Evolutionary conservation across 305 asterid species (phyloP).

Genomic region (Withania somnifera): DNA sequence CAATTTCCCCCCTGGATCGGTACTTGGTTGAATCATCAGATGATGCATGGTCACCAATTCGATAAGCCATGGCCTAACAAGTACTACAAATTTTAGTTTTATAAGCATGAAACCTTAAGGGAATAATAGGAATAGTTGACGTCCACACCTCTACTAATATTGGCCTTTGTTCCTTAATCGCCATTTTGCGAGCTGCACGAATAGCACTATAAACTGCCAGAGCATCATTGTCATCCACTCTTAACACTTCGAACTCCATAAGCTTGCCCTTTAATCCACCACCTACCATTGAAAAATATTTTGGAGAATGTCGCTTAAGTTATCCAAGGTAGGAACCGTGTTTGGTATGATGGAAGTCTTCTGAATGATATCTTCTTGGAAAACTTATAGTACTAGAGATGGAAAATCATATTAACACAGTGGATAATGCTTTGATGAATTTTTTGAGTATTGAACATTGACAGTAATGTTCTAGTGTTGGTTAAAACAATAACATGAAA

Average conservation of each 20-base stretch:
- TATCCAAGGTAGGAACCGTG: too few relatives aligned
- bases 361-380: too few relatives aligned
- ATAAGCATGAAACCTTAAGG: background rate
- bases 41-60: constrained; percentile 93
- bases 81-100: too few relatives aligned
- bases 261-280: constrained; percentile 84
- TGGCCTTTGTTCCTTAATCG: constrained; percentile 53
- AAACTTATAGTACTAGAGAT: too few relatives aligned
- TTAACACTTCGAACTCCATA: constrained; percentile 71
- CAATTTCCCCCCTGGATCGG: constrained; percentile 51
- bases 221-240: constrained; percentile 81
- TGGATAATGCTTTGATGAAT: background rate
- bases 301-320: too few relatives aligned
- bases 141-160: constrained; percentile 61
- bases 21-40: constrained; percentile 95
- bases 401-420: too few relatives aligned
- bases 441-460: too few relatives aligned
- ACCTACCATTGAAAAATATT: constrained; percentile 35
- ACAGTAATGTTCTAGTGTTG: too few relatives aligned
- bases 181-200: constrained; percentile 67
- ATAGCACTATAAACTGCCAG: constrained; percentile 60
- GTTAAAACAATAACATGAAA: too few relatives aligned
- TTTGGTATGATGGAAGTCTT: too few relatives aligned
- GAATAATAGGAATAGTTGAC: background rate
- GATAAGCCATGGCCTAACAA: constrained; percentile 62